Conservation (phyloP, 2,329 filamentous ascomycete genomes). For the Botrytis medusae region DNA sequence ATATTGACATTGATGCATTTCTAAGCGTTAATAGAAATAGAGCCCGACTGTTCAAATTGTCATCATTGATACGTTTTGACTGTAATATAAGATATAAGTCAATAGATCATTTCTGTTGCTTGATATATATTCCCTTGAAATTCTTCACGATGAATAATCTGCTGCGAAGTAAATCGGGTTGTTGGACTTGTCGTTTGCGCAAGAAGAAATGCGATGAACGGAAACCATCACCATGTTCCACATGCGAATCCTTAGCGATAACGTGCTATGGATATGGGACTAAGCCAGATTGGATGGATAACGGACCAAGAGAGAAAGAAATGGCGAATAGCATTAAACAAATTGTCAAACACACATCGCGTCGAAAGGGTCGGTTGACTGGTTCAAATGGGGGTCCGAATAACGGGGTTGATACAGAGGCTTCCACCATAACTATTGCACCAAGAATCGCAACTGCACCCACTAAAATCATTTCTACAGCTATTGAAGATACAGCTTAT, state of each 20-base stretch:
- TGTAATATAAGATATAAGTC: not conserved
- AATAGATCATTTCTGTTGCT: too few relatives aligned
- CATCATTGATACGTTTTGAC: not conserved
- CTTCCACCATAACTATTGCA: conserved; percentile 11
- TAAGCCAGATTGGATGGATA: conserved; percentile 37
- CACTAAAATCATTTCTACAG: not conserved
- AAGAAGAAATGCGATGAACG: conserved; percentile 61
- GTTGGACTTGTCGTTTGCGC: conserved; percentile 52
- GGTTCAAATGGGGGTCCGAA: conserved; percentile 9
- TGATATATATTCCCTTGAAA: not conserved
- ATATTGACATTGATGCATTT: not conserved
- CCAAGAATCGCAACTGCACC: not conserved
- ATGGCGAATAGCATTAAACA: conserved; percentile 55
- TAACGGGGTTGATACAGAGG: conserved; percentile 17
- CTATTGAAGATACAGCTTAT: not conserved
- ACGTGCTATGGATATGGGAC: conserved; percentile 53
- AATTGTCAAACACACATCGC: conserved; percentile 57
- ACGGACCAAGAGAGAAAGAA: conserved; percentile 44
- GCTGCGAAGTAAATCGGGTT: conserved; percentile 22
- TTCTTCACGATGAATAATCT: conserved; percentile 4
- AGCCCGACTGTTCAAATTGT: not conserved
- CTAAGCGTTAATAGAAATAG: not conserved
- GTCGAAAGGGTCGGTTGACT: conserved; percentile 39
- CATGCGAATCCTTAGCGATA: conserved; percentile 54
- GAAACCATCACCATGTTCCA: conserved; percentile 50